Base-by-base conservation (phyloP, 257 asterid genomes). In the Lycium barbarum region DNA sequence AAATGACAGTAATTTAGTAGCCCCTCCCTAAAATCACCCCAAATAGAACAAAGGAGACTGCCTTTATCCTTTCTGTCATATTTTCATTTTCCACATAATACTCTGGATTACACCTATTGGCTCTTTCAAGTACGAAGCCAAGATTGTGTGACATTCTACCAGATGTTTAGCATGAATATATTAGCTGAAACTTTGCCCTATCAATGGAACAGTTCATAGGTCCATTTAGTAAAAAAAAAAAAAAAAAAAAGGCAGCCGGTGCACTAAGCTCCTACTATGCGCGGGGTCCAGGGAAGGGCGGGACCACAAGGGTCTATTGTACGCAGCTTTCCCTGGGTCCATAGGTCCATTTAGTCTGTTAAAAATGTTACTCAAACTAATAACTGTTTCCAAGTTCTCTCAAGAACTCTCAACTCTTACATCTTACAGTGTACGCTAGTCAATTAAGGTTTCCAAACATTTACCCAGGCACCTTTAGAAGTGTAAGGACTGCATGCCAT, bases 1-100 rank as follows among this genome's bases (percentile, higher is more conserved):
- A 26, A 76, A 76, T 22, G 82, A 51, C 47, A 76, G 82, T 76
- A 76, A 51, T 14, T 76, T 26, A 53, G 82, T 26, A 76, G 4
- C 81, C 45, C 47, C 14, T 13, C 33, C 82, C 13, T 22, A 76
- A 53, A 22, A 76, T 33, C 82, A 76, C 26, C 63, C 63, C 65
- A 51, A 47, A 26, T 26, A 51, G 47, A 51, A 26, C 63, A 51
- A 53, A 76, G 82, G 82, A 76, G 47, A 53, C 65, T 13, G 63
- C 65, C 26, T 51, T 49, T 26, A 76, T 76, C 82, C 63, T 20
- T 47, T 12, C 59, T 12, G 62, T 74, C 62, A 47, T 74, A n/a
- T 74, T 55, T 15, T 13, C 61, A 55, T 55, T 7, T 59, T 17
- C 65, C 33, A 59, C 26, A 7, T 59, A 59, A 10, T 18, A 59